Percentiles rank a stretch among this genome's conserved stretches.
These are phyloP conservation scores for Boletus coccyginus DNA, from an alignment of 768 basidiomycete species.

Conservation along the genomic window DNA sequence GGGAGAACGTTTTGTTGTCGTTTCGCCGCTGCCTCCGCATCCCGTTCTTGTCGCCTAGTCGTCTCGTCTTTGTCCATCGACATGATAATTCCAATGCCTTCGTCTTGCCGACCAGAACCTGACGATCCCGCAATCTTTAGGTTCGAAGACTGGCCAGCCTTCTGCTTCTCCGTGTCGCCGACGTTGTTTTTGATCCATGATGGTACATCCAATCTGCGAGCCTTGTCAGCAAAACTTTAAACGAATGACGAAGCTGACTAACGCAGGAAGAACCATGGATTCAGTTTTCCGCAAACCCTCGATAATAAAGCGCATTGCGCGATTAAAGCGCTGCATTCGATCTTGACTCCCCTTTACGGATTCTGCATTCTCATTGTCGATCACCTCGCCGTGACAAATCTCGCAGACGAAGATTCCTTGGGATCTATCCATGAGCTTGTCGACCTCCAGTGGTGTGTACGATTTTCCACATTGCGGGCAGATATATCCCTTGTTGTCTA, in stretches of 20 bases:
- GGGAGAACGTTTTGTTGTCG: conserved; percentile 90
- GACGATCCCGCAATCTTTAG: conserved; percentile 75
- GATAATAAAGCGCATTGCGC: conserved; percentile 83
- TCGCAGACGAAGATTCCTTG: conserved; percentile 78
- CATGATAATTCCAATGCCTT: conserved; percentile 83
- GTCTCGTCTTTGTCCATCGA: conserved; percentile 87
- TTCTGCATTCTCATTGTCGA: conserved; percentile 90
- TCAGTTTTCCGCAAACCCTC: conserved; percentile 90
- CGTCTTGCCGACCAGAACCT: conserved; percentile 56
- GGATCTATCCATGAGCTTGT: conserved; percentile 66
- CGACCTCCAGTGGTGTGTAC: conserved; percentile 83
- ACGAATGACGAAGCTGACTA: conserved; percentile 29
- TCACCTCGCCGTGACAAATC: conserved; percentile 79
- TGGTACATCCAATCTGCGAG: conserved; percentile 72
- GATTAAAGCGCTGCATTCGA: conserved; percentile 93
- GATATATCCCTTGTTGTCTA: conserved; percentile 94
- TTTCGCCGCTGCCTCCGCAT: conserved; percentile 80
- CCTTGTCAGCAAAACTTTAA: not conserved
- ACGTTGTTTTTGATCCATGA: conserved; percentile 78
- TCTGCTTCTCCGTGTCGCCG: conserved; percentile 59
- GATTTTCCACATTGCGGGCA: conserved; percentile 85
- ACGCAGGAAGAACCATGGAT: conserved; percentile 82
- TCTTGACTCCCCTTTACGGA: conserved; percentile 85
- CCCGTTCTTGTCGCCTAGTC: conserved; percentile 67
- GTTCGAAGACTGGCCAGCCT: conserved; percentile 48